Evolutionary conservation across 1,284 basidiomycete species (phyloP), one percentile per base, ranked within the genome.

Genomic region (Pyrrhoderma noxium): DNA sequence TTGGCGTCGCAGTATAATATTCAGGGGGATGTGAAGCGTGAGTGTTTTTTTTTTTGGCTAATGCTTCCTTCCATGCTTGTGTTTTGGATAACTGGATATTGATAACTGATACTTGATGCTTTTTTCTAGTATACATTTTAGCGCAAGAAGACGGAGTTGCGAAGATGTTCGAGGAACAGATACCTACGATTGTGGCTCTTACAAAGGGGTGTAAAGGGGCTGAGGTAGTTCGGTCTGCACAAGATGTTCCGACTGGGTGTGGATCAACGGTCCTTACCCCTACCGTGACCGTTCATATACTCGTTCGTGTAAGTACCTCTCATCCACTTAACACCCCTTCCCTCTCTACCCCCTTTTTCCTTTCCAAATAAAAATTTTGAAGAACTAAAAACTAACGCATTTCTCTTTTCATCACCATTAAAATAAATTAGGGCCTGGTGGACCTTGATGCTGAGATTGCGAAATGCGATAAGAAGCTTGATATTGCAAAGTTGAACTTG

Each of bases 1-100:
- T 74, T 98, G 44, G 86, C 90, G 14, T 87, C 89, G 2, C 85
- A 88, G n/a, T 99, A 97, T 68, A 91, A 88, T 66, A 68, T 99
- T 43, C 89, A 92, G 60, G 86, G 74, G 36, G 89, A 96, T 62
- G 86, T 95, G 37, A 41, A 52, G 23, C 37, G 49, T 51, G 40
- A 19, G 38, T 49, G 21, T 40, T 53, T 4, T 52, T 2, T 19
- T 39, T n/a, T 39, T 8, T 9, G 4, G 23, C 45, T 22, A 34
- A 16, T 42, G 14, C 21, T 22, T 41, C 13, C 22, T 14, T 2
- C 1, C 35, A 27, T 36, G 3, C 23, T 34, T n/a, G 27, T 37
- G 14, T 45, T 16, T 42, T n/a, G n/a, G n/a, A n/a, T n/a, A n/a
- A n/a, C n/a, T n/a, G n/a, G n/a, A n/a, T n/a, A n/a, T n/a, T n/a